Base-by-base conservation (phyloP, 176 grass and related monocot species). In the Areca catechu region DNA sequence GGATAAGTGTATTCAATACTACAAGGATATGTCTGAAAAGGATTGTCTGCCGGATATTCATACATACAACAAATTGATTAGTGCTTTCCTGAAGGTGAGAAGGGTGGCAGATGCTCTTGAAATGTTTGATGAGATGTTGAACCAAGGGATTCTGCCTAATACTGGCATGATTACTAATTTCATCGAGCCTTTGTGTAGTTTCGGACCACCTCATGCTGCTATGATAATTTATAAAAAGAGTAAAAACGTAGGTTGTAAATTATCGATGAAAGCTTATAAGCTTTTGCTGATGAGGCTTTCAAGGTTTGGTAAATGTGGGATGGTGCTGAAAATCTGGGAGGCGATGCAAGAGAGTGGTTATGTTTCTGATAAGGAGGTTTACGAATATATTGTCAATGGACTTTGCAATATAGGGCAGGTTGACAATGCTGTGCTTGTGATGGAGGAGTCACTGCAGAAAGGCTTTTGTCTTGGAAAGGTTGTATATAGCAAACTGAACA, bases 91-190 rank as follows among this genome's bases (percentile, higher is more conserved):
- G 65, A 87, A 56, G 67, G 68, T 69, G n/a, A 76, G 80, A 49
- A 95, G 77, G 63, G 80, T 95, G 49, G 91, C 91, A 55, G 86
- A 95, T 79, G 91, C 80, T 6, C 83, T 95, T 68, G 83, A 90
- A 25, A 19, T 84, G 64, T 95, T 95, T 61, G 79, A 84, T 68
- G 80, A 77, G 49, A 87, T 95, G 91, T 20, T 95, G 15, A 16
- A 15, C 55, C 66, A 43, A 84, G 82, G 82, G 22, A 5, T 84
- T 76, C 28, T 74, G 19, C 91, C 86, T 73, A 81, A 53, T 60
- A 95, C 80, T 7, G 86, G 91, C 14, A 56, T 79, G 56, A 79
- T 90, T 69, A 95, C 91, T 6, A 78, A 43, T 49, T 79, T 89
- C 65, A 80, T 95, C 7, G 68, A 76, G 56, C 79, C 79, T 37